Conservation (phyloP, 1,284 basidiomycete genomes). For the Rhodotorula sp. region DNA sequence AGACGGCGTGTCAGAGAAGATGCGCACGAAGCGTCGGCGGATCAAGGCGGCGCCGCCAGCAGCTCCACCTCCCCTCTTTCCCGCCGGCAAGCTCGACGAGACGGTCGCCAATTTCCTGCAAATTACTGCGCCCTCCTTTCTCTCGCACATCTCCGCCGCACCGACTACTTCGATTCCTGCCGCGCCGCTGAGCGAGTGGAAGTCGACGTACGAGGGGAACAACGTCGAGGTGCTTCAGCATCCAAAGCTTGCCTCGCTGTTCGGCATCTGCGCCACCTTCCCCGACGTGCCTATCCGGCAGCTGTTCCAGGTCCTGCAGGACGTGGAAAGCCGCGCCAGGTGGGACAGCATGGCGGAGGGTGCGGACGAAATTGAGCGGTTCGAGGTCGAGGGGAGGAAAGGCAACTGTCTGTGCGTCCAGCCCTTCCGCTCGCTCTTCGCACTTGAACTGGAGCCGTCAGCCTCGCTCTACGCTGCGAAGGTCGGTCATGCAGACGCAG, state of each 20-base stretch:
- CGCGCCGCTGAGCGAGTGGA: slow-evolving; percentile 25
- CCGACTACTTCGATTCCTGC: slow-evolving; percentile 20
- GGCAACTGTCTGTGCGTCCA: slow-evolving; percentile 43
- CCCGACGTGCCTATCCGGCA: slow-evolving; percentile 39
- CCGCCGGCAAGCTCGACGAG: slow-evolving; percentile 29
- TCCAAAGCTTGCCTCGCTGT: slow-evolving; percentile 29
- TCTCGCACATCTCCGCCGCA: slow-evolving; percentile 10
- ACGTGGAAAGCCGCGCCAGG: slow-evolving; percentile 22
- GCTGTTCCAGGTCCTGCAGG: slow-evolving; percentile 41
- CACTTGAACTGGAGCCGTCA: slow-evolving; percentile 54
- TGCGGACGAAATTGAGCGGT: slow-evolving; percentile 29
- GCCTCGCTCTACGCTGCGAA: too few relatives aligned
- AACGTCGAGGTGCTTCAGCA: slow-evolving; percentile 30
- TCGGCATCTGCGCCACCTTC: slow-evolving; percentile 39
- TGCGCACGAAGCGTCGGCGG: not conserved
- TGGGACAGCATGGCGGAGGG: slow-evolving; percentile 41
- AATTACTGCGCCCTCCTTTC: slow-evolving; percentile 28
- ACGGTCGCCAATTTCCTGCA: slow-evolving; percentile 36
- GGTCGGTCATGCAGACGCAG: not conserved
- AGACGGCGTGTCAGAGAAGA: not conserved
- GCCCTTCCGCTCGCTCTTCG: too few relatives aligned
- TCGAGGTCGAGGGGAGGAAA: slow-evolving; percentile 19
- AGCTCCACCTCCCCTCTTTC: slow-evolving; percentile 14
- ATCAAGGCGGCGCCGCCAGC: not conserved
- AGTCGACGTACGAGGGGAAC: slow-evolving; percentile 10